A percentile compares a stretch with the other conserved stretches of the same genome.
phyloP scores from a whole-genome alignment of 75 land plant genomes.

The Cupressus sempervirens region DNA sequence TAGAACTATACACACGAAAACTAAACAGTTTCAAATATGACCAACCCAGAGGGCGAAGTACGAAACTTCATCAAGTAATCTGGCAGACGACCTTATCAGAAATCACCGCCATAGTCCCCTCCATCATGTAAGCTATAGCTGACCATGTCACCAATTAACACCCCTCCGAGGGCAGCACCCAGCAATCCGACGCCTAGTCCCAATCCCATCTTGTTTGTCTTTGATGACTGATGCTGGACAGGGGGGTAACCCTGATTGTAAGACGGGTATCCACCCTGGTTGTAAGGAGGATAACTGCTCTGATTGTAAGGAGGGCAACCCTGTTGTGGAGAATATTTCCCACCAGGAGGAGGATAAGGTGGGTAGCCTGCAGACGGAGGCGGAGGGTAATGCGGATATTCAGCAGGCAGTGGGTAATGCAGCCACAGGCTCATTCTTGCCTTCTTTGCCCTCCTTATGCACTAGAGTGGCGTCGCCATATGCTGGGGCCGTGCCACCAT shows the following conservation, averaged over 20 bases:
- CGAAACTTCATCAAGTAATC: not conserved
- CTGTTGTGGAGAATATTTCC: not conserved
- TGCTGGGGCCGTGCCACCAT: not conserved
- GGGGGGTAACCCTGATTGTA: not conserved
- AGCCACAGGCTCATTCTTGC: conserved; percentile 13
- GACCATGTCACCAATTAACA: conserved; percentile 42
- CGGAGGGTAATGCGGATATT: conserved; percentile 5
- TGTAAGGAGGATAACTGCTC: conserved; percentile 10
- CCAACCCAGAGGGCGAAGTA: not conserved
- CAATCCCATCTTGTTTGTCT: conserved; percentile 29
- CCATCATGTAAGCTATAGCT: conserved; percentile 27
- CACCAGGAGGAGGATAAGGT: not conserved
- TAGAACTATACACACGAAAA: not conserved
- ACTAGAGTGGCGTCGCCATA: not conserved
- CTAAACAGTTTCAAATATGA: not conserved
- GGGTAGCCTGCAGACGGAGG: not conserved
- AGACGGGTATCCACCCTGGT: conserved; percentile 5
- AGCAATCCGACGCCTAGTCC: conserved; percentile 32
- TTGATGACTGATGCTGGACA: conserved; percentile 6
- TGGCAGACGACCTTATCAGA: not conserved
- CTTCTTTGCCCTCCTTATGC: not conserved
- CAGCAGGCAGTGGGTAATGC: not conserved
- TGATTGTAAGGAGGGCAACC: conserved; percentile 11
- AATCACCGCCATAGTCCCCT: conserved; percentile 18
- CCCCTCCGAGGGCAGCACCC: conserved; percentile 36